These are phyloP conservation scores for Pilasporangium apinafurcum DNA, from an alignment of 352 stramenopile genomes.

Conservation along the genomic window DNA sequence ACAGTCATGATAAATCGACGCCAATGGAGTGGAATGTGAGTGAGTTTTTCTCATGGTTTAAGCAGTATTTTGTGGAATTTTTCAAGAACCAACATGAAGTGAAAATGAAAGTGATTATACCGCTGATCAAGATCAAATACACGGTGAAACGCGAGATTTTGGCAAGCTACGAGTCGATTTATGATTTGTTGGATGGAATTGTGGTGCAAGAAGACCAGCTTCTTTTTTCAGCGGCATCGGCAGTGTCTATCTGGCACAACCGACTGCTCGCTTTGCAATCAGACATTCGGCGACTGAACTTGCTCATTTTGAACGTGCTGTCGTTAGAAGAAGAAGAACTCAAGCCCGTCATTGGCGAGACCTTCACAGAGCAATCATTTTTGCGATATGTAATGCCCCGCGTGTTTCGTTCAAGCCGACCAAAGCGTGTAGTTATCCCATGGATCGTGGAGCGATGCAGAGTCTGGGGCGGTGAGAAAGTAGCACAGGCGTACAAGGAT, in stretches of 20 bases:
- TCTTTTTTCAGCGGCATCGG: conserved; percentile 37
- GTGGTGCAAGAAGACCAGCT: conserved; percentile 46
- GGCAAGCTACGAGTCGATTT: conserved; percentile 59
- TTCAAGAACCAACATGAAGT: conserved; percentile 63
- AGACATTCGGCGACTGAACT: conserved; percentile 69
- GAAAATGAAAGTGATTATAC: conserved; percentile 58
- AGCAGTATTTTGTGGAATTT: conserved; percentile 76
- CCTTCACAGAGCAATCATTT: conserved; percentile 70
- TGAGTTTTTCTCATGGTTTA: conserved; percentile 82
- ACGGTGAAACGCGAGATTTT: conserved; percentile 58
- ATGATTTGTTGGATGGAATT: conserved; percentile 50
- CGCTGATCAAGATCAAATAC: conserved; percentile 54
- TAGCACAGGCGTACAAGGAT: conserved; percentile 56
- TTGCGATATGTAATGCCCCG: conserved; percentile 70
- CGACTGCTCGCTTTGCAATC: conserved; percentile 43
- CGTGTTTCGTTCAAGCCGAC: conserved; percentile 52
- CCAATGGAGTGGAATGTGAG: conserved; percentile 42
- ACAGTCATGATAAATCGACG: conserved; percentile 34
- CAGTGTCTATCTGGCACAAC: conserved; percentile 33
- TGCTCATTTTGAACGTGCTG: conserved; percentile 59
- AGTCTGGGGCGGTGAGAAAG: conserved; percentile 56
- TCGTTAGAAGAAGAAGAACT: conserved; percentile 59
- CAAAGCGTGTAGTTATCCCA: conserved; percentile 65
- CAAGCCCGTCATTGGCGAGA: conserved; percentile 46
- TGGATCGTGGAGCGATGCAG: conserved; percentile 79